A percentile compares a stretch with the other conserved stretches of the same genome.
Evolutionary conservation across 345 rosid species (phyloP).

Genomic region (Citrus cavaleriei): DNA sequence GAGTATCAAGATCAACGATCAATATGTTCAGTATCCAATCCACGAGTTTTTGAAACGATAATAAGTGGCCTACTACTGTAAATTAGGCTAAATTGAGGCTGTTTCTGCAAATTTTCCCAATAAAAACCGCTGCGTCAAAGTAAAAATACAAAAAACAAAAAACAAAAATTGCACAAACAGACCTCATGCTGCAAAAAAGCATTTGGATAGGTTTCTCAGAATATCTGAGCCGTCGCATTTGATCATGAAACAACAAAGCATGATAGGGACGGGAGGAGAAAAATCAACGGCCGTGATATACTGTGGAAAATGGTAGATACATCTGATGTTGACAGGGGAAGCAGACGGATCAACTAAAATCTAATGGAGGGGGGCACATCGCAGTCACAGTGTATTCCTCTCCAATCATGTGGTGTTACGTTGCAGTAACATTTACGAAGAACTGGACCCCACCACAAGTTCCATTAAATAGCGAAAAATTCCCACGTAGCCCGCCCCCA

Average conservation of each 20-base stretch:
- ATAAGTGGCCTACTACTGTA: too few species aligned
- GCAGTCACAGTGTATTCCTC: neutral
- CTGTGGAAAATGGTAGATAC: rapidly evolving
- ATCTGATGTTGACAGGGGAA: neutral
- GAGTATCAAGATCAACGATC: too few species aligned
- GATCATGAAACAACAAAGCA: neutral
- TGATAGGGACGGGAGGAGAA: neutral
- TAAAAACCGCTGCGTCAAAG: neutral
- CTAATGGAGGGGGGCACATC: constrained; percentile 3
- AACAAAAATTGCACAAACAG: neutral
- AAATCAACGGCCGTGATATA: neutral
- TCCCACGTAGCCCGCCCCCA: neutral
- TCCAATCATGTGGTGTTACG: neutral
- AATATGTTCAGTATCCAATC: too few species aligned
- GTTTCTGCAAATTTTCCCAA: too few species aligned
- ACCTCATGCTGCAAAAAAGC: neutral
- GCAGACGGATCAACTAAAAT: neutral
- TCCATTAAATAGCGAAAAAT: neutral
- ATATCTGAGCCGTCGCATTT: neutral
- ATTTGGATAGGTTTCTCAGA: neutral
- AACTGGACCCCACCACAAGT: neutral
- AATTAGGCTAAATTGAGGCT: too few species aligned
- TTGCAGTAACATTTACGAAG: neutral
- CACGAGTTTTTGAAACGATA: too few species aligned
- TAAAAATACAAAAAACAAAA: too few species aligned